Percentiles rank a stretch among this genome's conserved stretches.
phyloP scores from a whole-genome alignment of 805 yeast species.

The Saccharomycopsis sp. region DNA sequence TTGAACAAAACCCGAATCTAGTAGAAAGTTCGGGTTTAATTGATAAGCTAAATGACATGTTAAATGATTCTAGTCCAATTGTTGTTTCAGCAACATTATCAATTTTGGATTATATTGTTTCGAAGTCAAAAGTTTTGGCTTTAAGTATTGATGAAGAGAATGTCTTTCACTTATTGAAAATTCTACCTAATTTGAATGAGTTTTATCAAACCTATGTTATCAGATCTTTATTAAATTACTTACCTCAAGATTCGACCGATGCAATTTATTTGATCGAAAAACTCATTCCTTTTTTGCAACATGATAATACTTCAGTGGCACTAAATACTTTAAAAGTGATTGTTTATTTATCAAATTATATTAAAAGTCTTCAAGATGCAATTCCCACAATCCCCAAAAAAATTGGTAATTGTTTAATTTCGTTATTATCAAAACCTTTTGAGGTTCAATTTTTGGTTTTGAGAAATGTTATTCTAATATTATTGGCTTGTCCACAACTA shows the following conservation, averaged over 20 bases:
- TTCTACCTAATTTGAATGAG: slow-evolving; percentile 29
- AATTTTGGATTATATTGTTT: slow-evolving; percentile 55
- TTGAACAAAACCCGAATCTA: slow-evolving; percentile 39
- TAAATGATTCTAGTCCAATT: slow-evolving; percentile 42
- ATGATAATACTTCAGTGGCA: slow-evolving; percentile 72
- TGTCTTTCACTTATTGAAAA: background rate
- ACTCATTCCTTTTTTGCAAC: slow-evolving; percentile 62
- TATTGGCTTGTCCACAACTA: slow-evolving; percentile 54
- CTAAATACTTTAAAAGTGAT: slow-evolving; percentile 65
- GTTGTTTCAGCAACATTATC: slow-evolving; percentile 72
- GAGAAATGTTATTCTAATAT: slow-evolving; percentile 66
- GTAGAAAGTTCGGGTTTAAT: slow-evolving; percentile 36
- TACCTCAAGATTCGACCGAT: slow-evolving; percentile 48
- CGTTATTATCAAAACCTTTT: slow-evolving; percentile 62
- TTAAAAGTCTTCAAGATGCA: slow-evolving; percentile 41
- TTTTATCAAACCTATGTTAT: slow-evolving; percentile 70
- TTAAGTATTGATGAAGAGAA: slow-evolving; percentile 22
- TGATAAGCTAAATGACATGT: slow-evolving; percentile 36
- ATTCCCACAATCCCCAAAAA: slow-evolving; percentile 45
- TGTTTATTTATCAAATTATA: slow-evolving; percentile 63
- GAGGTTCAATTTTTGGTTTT: slow-evolving; percentile 77
- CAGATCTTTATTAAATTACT: slow-evolving; percentile 51
- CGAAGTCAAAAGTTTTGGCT: slow-evolving; percentile 35
- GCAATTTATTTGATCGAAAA: slow-evolving; percentile 57
- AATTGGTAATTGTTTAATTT: slow-evolving; percentile 57